phyloP scores from a whole-genome alignment of 2,329 filamentous ascomycete species.

The Thermothelomyces thermophilus region DNA sequence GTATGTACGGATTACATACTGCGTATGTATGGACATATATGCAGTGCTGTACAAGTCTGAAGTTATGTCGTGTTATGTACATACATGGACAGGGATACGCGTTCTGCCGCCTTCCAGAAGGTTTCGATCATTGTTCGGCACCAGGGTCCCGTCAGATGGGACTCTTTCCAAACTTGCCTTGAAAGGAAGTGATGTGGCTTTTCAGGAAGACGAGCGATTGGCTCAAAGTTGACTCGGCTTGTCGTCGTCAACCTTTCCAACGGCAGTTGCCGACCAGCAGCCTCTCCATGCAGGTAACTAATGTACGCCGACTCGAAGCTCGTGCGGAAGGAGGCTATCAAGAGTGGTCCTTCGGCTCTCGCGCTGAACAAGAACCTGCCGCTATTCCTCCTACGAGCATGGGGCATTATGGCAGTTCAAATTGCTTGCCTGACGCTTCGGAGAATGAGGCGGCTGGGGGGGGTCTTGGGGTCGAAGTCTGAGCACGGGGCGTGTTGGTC shows the following conservation, averaged over 20 bases:
- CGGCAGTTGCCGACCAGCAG: constrained; percentile 24
- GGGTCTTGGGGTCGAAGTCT: constrained; percentile 9
- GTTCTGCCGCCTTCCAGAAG: constrained; percentile 13
- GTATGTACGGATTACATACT: no score
- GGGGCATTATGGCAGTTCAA: constrained; percentile 21
- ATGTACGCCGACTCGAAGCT: constrained; percentile 16
- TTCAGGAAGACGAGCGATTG: neutral
- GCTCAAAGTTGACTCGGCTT: neutral
- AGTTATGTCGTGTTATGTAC: no score
- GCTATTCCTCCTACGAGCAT: constrained; percentile 16
- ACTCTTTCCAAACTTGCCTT: constrained; percentile 9
- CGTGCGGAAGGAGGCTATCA: constrained; percentile 14
- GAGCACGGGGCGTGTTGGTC: constrained; percentile 10
- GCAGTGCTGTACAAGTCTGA: no score
- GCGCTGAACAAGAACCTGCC: constrained; percentile 3
- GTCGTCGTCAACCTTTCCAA: neutral
- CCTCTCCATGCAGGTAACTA: constrained; percentile 12
- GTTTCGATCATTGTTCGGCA: constrained; percentile 7
- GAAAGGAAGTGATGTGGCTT: constrained; percentile 17
- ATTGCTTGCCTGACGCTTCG: constrained; percentile 17
- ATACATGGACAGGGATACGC: constrained; percentile 17
- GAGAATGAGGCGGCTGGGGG: no score
- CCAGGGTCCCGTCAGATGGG: neutral
- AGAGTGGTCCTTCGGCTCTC: constrained; percentile 3
- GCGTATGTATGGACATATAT: no score